Percentiles rank a stretch among this genome's conserved stretches.
These are phyloP conservation scores for Dictyostelium citrinum DNA, from an alignment of 78 protist species.

Conservation along the genomic window DNA sequence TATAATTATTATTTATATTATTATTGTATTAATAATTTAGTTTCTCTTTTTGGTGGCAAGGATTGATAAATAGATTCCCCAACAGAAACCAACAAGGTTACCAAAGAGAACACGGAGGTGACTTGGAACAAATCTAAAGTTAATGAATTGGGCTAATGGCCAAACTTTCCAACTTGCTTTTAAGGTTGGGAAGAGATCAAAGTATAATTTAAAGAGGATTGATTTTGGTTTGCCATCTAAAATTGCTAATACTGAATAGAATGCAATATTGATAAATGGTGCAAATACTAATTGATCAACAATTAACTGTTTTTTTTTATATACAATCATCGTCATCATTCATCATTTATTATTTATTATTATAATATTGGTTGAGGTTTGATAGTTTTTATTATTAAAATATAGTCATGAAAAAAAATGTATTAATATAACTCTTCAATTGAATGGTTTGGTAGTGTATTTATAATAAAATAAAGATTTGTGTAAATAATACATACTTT, in stretches of 20 bases:
- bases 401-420: no score
- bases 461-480: no score
- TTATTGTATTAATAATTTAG: background rate
- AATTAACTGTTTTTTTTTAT: background rate
- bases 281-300: conserved; percentile 71
- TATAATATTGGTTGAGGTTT: no score
- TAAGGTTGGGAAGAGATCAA: conserved; percentile 71
- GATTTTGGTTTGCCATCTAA: conserved; percentile 68
- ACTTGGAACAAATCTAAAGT: conserved; percentile 64
- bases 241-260: conserved; percentile 50
- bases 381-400: no score
- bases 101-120: conserved; percentile 73
- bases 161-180: conserved; percentile 71
- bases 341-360: no score
- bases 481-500: conserved; percentile 40
- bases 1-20: background rate
- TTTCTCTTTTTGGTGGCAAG: conserved; percentile 26
- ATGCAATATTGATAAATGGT: conserved; percentile 70
- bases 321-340: background rate
- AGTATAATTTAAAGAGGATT: conserved; percentile 54
- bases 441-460: no score
- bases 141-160: conserved; percentile 72
- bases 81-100: conserved; percentile 61
- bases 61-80: conserved; percentile 52
- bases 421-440: no score